phyloP scores from a whole-genome alignment of 1,284 basidiomycete genomes.

The Tausonia pullulans region DNA sequence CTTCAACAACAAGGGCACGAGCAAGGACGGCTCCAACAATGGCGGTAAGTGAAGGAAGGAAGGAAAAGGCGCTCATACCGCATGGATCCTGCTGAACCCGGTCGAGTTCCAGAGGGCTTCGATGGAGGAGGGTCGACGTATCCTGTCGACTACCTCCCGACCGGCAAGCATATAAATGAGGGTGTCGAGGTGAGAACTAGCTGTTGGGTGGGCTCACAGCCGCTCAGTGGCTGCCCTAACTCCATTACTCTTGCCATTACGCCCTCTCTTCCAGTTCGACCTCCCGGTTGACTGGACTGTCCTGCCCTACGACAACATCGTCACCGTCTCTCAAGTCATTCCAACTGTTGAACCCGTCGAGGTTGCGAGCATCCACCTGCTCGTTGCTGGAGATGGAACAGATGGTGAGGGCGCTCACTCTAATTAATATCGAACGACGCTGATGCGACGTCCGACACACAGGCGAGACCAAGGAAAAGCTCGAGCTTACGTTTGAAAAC shows the following conservation, averaged over 20 bases:
- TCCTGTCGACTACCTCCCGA: constrained; percentile 1
- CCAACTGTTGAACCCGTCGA: neutral
- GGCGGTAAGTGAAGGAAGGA: neutral
- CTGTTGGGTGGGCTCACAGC: too few relatives aligned
- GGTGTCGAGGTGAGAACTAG: constrained; percentile 3
- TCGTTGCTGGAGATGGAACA: constrained; percentile 12
- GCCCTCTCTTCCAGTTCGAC: neutral
- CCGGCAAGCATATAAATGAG: neutral
- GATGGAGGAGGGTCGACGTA: constrained; percentile 1
- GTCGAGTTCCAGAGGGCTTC: neutral
- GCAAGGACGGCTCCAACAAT: neutral
- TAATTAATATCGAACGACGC: too few relatives aligned
- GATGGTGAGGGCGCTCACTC: constrained; percentile 1
- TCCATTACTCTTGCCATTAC: neutral
- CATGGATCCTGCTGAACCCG: too few relatives aligned
- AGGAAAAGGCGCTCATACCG: too few relatives aligned
- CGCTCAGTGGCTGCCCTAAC: too few relatives aligned
- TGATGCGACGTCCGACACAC: neutral
- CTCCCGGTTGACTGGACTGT: constrained; percentile 5
- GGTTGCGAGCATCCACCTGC: neutral
- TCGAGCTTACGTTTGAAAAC: neutral
- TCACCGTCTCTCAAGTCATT: constrained; percentile 2
- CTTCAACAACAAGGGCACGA: neutral
- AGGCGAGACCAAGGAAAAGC: constrained; percentile 2
- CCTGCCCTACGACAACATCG: constrained; percentile 3